Conservation (phyloP, 2,329 filamentous ascomycete genomes). For the Fusarium piperis region DNA sequence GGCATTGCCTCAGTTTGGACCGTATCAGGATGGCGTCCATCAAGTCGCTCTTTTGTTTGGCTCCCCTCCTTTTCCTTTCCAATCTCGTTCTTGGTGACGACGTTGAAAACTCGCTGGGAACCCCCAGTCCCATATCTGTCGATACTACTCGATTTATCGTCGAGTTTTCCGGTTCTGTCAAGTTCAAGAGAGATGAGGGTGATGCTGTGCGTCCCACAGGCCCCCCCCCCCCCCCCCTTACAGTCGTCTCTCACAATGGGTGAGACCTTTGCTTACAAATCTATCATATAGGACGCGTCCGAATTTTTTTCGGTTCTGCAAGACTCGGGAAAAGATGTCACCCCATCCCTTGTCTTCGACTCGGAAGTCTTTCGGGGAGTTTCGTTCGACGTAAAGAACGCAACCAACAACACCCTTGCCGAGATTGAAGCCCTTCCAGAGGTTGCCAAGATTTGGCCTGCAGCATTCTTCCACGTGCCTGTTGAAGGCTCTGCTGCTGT, state of each 20-base stretch:
- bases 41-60: neutral
- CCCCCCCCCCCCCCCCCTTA: no score
- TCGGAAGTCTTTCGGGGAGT: slow-evolving; percentile 10
- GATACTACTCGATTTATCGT: neutral
- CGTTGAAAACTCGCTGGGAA: neutral
- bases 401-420: slow-evolving; percentile 1
- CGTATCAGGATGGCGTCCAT: neutral
- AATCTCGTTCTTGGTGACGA: neutral
- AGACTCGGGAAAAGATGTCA: neutral
- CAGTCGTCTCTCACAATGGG: neutral
- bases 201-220: neutral
- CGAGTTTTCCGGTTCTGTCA: neutral
- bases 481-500: neutral
- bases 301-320: slow-evolving; percentile 1
- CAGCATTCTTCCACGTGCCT: neutral
- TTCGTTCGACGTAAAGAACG: slow-evolving; percentile 8
- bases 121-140: neutral
- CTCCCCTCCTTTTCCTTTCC: neutral
- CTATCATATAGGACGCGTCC: neutral
- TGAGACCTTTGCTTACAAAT: neutral
- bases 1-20: neutral
- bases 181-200: neutral
- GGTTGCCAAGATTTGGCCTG: slow-evolving; percentile 9
- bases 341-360: neutral
- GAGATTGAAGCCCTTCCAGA: slow-evolving; percentile 7